These are phyloP conservation scores for Monilinia fructicola DNA, from an alignment of 2,329 filamentous ascomycete species.

Conservation along the genomic window DNA sequence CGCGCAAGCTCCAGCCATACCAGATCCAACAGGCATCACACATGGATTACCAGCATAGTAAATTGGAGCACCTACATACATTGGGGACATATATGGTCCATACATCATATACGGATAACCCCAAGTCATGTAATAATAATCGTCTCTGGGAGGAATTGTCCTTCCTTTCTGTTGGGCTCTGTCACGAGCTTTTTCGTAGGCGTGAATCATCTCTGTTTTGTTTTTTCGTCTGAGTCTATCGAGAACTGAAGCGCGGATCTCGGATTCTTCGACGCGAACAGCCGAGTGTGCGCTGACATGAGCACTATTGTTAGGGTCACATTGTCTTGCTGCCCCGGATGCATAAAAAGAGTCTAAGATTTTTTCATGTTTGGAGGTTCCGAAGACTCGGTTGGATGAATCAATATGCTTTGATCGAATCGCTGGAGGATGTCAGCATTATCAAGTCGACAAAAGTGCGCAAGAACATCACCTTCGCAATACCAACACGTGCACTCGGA, in stretches of 20 bases:
- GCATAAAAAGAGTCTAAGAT: conserved; percentile 48
- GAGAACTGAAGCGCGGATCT: conserved; percentile 34
- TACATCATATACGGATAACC: conserved; percentile 53
- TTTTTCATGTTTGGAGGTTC: conserved; percentile 49
- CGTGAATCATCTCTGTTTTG: conserved; percentile 49
- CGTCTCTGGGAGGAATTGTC: conserved; percentile 48
- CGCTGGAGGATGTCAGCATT: conserved; percentile 37
- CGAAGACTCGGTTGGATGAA: conserved; percentile 47
- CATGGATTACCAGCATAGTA: conserved; percentile 50
- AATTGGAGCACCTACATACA: conserved; percentile 44
- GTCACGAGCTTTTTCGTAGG: conserved; percentile 55
- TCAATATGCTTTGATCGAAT: conserved; percentile 58
- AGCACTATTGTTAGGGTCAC: conserved; percentile 56
- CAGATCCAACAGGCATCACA: conserved; percentile 40
- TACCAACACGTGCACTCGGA: conserved; percentile 82
- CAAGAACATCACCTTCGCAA: conserved; percentile 58
- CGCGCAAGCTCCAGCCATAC: conserved; percentile 46
- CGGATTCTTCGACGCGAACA: conserved; percentile 45
- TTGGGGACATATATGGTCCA: conserved; percentile 46
- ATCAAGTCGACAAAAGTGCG: not conserved
- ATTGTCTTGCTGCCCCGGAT: conserved; percentile 51
- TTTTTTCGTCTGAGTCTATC: conserved; percentile 38
- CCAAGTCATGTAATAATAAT: conserved; percentile 49
- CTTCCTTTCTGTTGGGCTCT: conserved; percentile 53
- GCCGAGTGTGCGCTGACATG: conserved; percentile 76